Base-by-base conservation (phyloP, 1,284 basidiomycete species). In the Macrocystidia cucumis region DNA sequence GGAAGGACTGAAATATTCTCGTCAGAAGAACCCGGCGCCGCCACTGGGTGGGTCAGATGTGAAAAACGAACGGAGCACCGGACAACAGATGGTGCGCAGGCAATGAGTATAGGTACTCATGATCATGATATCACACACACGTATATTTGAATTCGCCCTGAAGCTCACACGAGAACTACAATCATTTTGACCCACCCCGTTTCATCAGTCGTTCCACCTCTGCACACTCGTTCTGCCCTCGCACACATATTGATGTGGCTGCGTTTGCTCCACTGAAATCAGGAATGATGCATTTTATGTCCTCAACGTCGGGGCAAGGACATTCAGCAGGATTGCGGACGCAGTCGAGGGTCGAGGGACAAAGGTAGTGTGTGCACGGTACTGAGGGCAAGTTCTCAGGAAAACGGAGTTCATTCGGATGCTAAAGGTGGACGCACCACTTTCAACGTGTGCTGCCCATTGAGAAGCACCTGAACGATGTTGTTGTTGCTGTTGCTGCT, bases 321-420 rank as follows among this genome's bases (percentile, higher is more conserved):
- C 77, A 80, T 26, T 76, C 65, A 23, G 50, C 52, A 4, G 78
- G 78, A 34, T 51, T 58, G 4, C 48, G 43, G 11, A 78, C 78
- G 37, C 77, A 80, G 35, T 69, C 63, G 29, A 78, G 54, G n/a
- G 74, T 78, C 23, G 61, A 57, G 14, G 78, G 76, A 48, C 77
- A 80, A 17, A 80, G 52, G 48, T 80, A 80, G 29, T 62, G 58
- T 7, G 74, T 64, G 44, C 77, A 79, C 22, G 65, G 51, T n/a
- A 75, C 76, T 78, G 42, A 18, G 32, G 21, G 29, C n/a, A 24
- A 14, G 5, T 14, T 29, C 26, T 18, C 3, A 26, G 12, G 38
- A 28, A 38, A 35, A 19, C 23, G 16, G 14, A 17, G 27, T 12
- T 5, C 36, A 25, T 14, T 32, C 16, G 25, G 30, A 14, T 24